These are phyloP conservation scores for Echinochloa phyllopogon DNA, from an alignment of 176 grass and related monocot genomes.

Conservation along the genomic window DNA sequence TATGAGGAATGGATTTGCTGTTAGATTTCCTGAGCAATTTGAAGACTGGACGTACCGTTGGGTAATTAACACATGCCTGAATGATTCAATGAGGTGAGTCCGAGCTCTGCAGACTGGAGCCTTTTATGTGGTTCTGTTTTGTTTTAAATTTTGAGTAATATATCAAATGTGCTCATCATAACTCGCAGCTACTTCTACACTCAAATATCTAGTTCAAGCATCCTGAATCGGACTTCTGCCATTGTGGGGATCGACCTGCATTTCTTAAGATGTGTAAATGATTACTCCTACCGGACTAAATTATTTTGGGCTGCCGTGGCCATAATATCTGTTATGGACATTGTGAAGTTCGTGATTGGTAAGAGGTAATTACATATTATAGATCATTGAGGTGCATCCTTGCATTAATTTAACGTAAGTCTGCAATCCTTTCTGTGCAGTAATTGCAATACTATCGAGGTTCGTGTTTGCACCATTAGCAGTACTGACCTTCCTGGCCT, in stretches of 20 bases:
- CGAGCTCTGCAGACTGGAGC: background rate
- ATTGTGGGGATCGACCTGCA: background rate
- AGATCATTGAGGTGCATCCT: background rate
- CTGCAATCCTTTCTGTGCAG: background rate
- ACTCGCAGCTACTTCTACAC: conserved; percentile 21
- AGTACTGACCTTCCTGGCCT: background rate
- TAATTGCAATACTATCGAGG: conserved; percentile 1
- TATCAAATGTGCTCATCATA: background rate
- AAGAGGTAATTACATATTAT: background rate
- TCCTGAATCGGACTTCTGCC: background rate
- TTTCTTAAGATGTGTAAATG: conserved; percentile 24
- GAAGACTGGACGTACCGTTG: background rate
- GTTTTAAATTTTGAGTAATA: background rate
- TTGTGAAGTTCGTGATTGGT: background rate
- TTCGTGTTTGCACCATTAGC: conserved; percentile 23
- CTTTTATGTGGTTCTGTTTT: background rate
- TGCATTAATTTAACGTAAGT: background rate
- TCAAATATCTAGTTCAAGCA: conserved; percentile 5
- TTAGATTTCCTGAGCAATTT: background rate
- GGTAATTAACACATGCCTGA: background rate
- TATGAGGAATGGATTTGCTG: conserved; percentile 31
- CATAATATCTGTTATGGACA: background rate
- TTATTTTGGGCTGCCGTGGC: background rate
- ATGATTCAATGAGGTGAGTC: conserved; percentile 5
- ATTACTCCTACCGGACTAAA: conserved; percentile 1